Conservation (phyloP, 1,139 yeast genomes). For the Nakaseomyces bracarensis region DNA sequence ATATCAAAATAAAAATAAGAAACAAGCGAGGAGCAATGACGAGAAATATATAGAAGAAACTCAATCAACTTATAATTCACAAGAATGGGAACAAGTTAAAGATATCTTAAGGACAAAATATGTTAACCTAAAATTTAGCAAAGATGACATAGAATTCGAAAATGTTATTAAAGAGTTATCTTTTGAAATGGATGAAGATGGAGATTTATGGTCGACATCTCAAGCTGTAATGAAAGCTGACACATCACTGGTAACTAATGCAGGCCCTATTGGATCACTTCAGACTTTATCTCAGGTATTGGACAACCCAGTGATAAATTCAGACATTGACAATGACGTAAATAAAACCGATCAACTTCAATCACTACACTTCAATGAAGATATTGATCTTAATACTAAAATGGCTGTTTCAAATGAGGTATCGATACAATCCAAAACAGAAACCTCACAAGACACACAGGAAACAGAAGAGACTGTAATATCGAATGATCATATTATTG, state of each 20-base stretch:
- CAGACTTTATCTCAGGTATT: conserved; percentile 2
- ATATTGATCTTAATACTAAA: no score
- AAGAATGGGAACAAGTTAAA: conserved; percentile 22
- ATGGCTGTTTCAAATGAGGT: no score
- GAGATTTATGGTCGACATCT: conserved; percentile 2
- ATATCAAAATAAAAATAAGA: conserved; percentile 1
- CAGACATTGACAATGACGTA: background rate
- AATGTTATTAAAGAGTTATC: background rate
- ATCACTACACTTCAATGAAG: no score
- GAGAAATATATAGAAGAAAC: conserved; percentile 4
- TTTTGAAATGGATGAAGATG: background rate
- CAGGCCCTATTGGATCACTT: background rate
- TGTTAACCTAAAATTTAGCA: background rate
- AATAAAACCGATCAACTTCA: no score
- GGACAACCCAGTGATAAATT: background rate
- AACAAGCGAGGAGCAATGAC: conserved; percentile 1
- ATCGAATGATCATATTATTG: no score
- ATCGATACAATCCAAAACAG: no score
- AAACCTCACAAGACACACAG: no score
- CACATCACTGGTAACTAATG: background rate
- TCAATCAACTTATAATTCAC: conserved; percentile 17
- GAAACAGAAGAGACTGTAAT: no score
- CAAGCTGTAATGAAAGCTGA: background rate
- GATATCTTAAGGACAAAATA: background rate
- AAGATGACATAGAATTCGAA: background rate